Evolutionary conservation across 305 asterid species (phyloP).

Genomic region (Fraxinus greggii): DNA sequence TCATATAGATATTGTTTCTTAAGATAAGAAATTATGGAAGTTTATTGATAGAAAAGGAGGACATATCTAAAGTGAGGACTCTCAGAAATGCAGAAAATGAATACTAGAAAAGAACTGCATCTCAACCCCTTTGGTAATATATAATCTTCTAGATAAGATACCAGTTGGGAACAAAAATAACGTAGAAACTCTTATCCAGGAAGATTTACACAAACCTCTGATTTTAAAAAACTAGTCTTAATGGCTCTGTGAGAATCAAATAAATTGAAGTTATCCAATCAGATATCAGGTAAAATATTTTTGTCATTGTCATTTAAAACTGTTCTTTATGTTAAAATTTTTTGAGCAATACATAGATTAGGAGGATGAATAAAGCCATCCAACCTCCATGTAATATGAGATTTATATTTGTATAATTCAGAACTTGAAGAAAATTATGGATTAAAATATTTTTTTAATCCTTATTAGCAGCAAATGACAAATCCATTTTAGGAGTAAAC

Average conservation of each 20-base stretch:
- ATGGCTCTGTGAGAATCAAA: background rate
- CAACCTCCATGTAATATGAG: background rate
- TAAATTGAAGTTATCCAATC: background rate
- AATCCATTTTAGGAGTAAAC: background rate
- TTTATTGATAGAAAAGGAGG: background rate
- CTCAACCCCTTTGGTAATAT: background rate
- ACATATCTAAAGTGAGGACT: background rate
- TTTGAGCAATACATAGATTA: background rate
- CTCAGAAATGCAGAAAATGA: conserved; percentile 3
- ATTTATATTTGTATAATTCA: background rate
- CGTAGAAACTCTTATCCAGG: background rate
- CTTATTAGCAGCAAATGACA: background rate
- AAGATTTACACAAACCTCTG: background rate
- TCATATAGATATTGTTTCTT: background rate
- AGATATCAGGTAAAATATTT: background rate
- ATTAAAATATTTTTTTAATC: background rate
- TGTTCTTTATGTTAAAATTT: background rate
- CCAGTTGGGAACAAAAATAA: background rate
- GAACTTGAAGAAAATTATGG: background rate
- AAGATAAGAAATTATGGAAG: conserved; percentile 6
- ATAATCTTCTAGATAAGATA: background rate
- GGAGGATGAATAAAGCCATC: background rate
- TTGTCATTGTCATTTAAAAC: background rate
- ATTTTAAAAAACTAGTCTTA: background rate
- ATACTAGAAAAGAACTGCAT: background rate